A percentile compares a stretch with the other conserved stretches of the same genome.
These are phyloP conservation scores for Polyporus arcularius DNA, from an alignment of 768 basidiomycete species.

Conservation along the genomic window DNA sequence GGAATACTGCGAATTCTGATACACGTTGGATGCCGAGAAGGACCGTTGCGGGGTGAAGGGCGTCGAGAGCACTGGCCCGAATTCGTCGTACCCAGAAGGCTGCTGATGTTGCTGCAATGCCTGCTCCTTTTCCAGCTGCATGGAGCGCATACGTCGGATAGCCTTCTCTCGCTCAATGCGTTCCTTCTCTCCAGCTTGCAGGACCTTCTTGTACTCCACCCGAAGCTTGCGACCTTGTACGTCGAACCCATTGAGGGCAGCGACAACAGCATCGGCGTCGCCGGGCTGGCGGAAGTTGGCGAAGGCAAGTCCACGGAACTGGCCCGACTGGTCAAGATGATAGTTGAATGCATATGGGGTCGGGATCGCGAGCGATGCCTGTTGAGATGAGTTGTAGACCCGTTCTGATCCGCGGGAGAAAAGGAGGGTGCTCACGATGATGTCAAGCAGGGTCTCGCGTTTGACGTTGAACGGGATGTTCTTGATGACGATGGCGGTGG, in stretches of 20 bases:
- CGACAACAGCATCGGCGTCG: constrained; percentile 95
- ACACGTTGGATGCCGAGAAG: constrained; percentile 66
- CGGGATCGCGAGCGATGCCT: constrained; percentile 92
- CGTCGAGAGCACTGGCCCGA: constrained; percentile 56
- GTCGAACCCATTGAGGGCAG: constrained; percentile 93
- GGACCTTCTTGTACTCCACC: constrained; percentile 98
- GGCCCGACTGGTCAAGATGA: constrained; percentile 93
- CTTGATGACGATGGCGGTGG: constrained; percentile 99
- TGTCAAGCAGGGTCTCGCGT: constrained; percentile 92
- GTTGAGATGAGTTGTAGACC: background rate
- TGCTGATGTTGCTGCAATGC: constrained; percentile 42
- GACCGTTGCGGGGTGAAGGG: constrained; percentile 73
- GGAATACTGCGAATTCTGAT: constrained; percentile 63
- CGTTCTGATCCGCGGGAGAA: background rate
- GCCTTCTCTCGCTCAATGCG: constrained; percentile 99
- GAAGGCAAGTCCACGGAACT: constrained; percentile 96
- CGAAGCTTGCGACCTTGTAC: constrained; percentile 96
- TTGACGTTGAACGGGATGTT: constrained; percentile 99
- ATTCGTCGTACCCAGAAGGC: constrained; percentile 62
- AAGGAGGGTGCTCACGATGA: constrained; percentile 71
- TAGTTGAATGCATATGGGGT: constrained; percentile 99
- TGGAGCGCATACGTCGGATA: constrained; percentile 94
- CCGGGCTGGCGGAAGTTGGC: constrained; percentile 93
- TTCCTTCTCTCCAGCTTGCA: constrained; percentile 99
- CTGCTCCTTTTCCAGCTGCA: constrained; percentile 91